phyloP scores from a whole-genome alignment of 2,329 filamentous ascomycete genomes.

The Apiospora phragmitis region DNA sequence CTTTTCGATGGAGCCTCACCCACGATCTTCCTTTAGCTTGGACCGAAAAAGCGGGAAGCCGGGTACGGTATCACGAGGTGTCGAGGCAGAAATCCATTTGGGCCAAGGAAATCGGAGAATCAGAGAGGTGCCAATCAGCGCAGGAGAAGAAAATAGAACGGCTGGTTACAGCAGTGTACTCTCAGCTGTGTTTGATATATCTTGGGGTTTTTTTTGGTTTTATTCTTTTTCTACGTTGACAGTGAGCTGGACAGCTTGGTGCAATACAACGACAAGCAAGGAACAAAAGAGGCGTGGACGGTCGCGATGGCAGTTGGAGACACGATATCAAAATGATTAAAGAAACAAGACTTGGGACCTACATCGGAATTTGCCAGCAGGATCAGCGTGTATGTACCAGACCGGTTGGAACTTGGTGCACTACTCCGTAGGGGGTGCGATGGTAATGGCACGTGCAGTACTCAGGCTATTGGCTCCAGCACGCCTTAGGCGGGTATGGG shows the following conservation, averaged over 20 bases:
- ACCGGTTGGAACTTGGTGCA: not conserved
- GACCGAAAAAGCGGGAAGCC: slow-evolving; percentile 3
- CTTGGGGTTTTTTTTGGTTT: not conserved
- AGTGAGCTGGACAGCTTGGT: not conserved
- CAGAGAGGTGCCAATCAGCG: not conserved
- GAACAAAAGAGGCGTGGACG: not conserved
- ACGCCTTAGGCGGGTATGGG: not conserved
- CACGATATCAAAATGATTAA: not conserved
- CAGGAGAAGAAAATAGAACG: not conserved
- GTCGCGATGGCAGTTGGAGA: slow-evolving; percentile 4
- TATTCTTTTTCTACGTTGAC: not conserved
- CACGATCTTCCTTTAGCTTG: slow-evolving; percentile 7
- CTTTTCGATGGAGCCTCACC: slow-evolving; percentile 7
- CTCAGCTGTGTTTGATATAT: not conserved
- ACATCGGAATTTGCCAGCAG: not conserved
- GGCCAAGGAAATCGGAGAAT: not conserved
- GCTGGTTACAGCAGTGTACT: not conserved
- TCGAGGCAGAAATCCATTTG: slow-evolving; percentile 2
- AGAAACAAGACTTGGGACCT: slow-evolving; percentile 1
- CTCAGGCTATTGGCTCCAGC: not conserved
- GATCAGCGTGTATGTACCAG: not conserved
- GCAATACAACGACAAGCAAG: not conserved
- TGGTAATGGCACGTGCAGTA: not conserved
- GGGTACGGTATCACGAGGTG: not conserved
- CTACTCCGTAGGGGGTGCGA: not conserved